Evolutionary conservation across 345 rosid species (phyloP).

Genomic region (Mercurialis annua): DNA sequence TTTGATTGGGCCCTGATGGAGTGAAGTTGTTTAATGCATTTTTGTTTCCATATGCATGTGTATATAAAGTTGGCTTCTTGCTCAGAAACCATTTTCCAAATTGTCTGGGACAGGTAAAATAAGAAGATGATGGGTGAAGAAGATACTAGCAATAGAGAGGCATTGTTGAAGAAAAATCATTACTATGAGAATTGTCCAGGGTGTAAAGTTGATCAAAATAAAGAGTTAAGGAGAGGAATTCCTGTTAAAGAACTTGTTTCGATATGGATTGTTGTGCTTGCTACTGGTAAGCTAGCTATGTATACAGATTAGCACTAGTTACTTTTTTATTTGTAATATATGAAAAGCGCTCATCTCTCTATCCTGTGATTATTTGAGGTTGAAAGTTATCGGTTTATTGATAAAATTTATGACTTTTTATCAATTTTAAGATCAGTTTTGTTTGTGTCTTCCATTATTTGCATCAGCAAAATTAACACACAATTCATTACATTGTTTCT

Average conservation of each 20-base stretch:
- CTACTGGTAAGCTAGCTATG: constrained; percentile 57
- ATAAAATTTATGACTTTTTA: not conserved
- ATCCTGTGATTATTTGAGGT: not conserved
- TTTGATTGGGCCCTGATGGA: no score
- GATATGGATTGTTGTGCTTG: constrained; percentile 71
- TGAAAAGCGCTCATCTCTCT: not conserved
- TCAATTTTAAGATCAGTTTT: not conserved
- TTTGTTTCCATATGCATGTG: no score
- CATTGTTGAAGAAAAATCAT: constrained; percentile 52
- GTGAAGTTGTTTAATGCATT: no score
- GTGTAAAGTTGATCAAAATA: constrained; percentile 62
- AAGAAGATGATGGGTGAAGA: no score
- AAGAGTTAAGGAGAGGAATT: constrained; percentile 46
- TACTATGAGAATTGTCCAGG: constrained; percentile 77
- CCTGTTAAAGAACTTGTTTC: constrained; percentile 57
- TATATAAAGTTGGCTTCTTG: no score
- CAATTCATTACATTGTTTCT: not conserved
- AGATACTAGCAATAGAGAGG: constrained; percentile 18
- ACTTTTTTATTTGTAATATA: not conserved
- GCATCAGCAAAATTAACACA: no score
- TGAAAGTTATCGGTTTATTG: not conserved
- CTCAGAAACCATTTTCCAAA: no score
- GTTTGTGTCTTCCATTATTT: not conserved
- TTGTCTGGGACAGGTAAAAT: no score
- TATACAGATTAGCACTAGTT: not conserved